Conservation (phyloP, 306 rosid genomes). For the Lotus japonicus region DNA sequence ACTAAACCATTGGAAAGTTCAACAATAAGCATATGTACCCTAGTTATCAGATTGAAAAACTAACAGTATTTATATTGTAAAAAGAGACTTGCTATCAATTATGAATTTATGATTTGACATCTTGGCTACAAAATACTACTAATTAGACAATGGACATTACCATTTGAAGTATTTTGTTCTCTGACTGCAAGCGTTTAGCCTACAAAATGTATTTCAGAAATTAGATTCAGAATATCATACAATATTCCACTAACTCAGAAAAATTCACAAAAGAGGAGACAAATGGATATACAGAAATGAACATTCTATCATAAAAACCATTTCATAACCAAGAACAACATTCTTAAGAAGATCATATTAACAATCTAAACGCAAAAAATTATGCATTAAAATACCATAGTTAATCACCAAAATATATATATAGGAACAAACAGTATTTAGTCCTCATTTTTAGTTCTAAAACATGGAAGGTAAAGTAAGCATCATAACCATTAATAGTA, state of each 20-base stretch:
- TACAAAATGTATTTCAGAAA: constrained; percentile 28
- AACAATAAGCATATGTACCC: neutral
- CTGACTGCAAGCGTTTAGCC: constrained; percentile 59
- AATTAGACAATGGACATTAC: constrained; percentile 35
- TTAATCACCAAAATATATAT: neutral
- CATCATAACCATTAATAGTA: no score
- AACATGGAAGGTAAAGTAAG: no score
- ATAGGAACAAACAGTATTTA: neutral
- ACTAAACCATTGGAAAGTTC: neutral
- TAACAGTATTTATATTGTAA: neutral
- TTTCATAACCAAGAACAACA: constrained; percentile 1
- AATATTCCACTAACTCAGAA: constrained; percentile 1
- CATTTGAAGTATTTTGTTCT: constrained; percentile 71
- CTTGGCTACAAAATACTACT: neutral
- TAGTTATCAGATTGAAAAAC: constrained; percentile 1
- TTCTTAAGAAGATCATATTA: neutral
- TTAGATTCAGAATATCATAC: constrained; percentile 19
- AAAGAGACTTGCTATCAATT: neutral
- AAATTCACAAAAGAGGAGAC: neutral
- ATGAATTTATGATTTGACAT: neutral
- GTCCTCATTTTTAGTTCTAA: neutral
- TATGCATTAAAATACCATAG: neutral
- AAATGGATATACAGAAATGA: constrained; percentile 1
- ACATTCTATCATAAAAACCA: constrained; percentile 4
- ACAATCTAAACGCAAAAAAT: neutral